These are phyloP conservation scores for Sphagnum tenellum DNA, from an alignment of 225 moss, liverwort and hornwort genomes.

Conservation along the genomic window DNA sequence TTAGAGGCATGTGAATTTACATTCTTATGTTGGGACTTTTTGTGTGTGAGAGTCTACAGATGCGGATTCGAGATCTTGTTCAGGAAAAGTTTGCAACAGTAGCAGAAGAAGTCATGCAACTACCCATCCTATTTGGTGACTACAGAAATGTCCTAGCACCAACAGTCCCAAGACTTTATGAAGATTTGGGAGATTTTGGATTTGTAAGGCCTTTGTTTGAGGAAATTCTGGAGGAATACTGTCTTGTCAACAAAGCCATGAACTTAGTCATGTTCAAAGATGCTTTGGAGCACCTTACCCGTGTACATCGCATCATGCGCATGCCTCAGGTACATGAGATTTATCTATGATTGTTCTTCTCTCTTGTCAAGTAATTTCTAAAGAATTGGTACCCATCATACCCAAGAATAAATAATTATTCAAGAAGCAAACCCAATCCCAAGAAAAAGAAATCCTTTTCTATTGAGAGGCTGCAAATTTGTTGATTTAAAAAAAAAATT, in stretches of 20 bases:
- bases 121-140: conserved; percentile 72
- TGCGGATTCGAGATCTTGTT: conserved; percentile 26
- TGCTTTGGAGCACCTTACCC: conserved; percentile 82
- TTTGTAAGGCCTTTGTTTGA: conserved; percentile 62
- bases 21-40: no score
- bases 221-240: conserved; percentile 74
- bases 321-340: conserved; percentile 35
- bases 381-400: no score
- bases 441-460: no score
- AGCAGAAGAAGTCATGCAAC: conserved; percentile 25
- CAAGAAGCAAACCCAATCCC: no score
- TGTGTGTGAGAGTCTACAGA: conserved; percentile 18
- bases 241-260: conserved; percentile 69
- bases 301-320: conserved; percentile 76
- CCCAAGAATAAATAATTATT: no score
- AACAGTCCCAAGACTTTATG: conserved; percentile 64
- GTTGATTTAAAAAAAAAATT: not conserved
- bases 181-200: conserved; percentile 62
- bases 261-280: conserved; percentile 88
- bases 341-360: no score
- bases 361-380: no score
- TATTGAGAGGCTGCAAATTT: no score
- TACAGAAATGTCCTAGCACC: conserved; percentile 52
- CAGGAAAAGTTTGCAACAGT: conserved; percentile 29
- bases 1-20: no score